Evolutionary conservation across 1,284 basidiomycete genomes (phyloP).

Genomic region (Tilletiaria anomala): DNA sequence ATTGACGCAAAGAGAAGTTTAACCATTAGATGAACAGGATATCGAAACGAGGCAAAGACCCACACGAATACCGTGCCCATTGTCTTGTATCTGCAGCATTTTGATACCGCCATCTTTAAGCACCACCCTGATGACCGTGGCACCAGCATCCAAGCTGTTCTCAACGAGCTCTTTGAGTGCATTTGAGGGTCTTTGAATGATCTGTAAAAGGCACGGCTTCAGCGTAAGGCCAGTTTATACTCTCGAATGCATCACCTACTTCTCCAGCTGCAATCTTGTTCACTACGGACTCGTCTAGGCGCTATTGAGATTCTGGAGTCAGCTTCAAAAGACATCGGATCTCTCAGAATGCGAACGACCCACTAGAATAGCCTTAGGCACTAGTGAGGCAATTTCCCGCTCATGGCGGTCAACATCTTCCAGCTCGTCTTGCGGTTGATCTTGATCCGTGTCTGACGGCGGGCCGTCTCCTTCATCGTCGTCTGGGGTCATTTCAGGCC

Average conservation of each 20-base stretch:
- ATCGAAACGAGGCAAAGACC: constrained; percentile 15
- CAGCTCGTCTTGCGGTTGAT: too few species aligned
- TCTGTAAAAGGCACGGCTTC: constrained; percentile 37
- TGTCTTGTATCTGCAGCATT: constrained; percentile 87
- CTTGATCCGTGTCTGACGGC: too few species aligned
- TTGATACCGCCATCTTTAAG: constrained; percentile 94
- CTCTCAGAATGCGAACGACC: too few species aligned
- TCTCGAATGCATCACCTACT: constrained; percentile 10
- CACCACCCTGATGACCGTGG: constrained; percentile 71
- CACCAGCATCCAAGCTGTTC: constrained; percentile 81
- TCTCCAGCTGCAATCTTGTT: constrained; percentile 53
- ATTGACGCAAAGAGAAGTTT: background rate
- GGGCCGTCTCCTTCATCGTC: too few species aligned
- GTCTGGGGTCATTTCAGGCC: too few species aligned
- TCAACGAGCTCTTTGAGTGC: constrained; percentile 94
- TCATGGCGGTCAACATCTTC: too few species aligned
- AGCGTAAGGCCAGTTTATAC: background rate
- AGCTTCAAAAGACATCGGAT: too few species aligned
- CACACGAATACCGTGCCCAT: constrained; percentile 83
- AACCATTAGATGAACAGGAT: background rate
- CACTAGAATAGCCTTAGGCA: too few species aligned
- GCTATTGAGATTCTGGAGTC: too few species aligned
- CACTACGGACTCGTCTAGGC: constrained; percentile 45
- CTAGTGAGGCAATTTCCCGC: too few species aligned
- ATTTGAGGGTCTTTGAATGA: constrained; percentile 88